Evolutionary conservation across 2,329 filamentous ascomycete species (phyloP).

Genomic region (Purpureocillium takamizusanense): DNA sequence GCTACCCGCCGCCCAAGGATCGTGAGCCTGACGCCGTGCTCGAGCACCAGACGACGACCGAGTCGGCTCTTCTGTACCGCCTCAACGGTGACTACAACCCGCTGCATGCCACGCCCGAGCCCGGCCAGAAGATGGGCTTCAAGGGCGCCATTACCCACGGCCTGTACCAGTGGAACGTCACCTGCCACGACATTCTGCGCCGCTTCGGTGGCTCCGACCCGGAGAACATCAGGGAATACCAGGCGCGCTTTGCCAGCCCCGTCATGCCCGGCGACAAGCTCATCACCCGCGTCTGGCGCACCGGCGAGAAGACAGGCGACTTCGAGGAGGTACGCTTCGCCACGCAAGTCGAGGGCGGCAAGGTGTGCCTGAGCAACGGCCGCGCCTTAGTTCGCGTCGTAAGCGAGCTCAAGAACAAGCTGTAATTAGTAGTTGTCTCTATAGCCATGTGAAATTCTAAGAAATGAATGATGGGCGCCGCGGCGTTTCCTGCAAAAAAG

Average conservation of each 20-base stretch:
- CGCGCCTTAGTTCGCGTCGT: slow-evolving; percentile 65
- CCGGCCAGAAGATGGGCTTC: slow-evolving; percentile 83
- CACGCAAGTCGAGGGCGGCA: slow-evolving; percentile 68
- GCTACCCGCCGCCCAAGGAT: slow-evolving; percentile 67
- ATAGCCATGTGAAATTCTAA: background rate
- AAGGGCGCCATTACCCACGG: slow-evolving; percentile 85
- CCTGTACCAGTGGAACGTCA: slow-evolving; percentile 77
- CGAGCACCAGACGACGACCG: slow-evolving; percentile 58
- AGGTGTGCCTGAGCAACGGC: slow-evolving; percentile 82
- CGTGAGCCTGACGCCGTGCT: slow-evolving; percentile 66
- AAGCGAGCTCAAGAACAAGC: slow-evolving; percentile 48
- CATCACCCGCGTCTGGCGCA: slow-evolving; percentile 72
- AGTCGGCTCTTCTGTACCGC: slow-evolving; percentile 71
- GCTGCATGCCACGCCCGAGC: slow-evolving; percentile 78
- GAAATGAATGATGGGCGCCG: too few species aligned
- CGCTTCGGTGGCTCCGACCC: slow-evolving; percentile 68
- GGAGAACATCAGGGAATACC: slow-evolving; percentile 77
- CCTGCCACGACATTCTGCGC: slow-evolving; percentile 64
- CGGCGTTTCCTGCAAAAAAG: too few species aligned
- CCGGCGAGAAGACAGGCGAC: slow-evolving; percentile 51
- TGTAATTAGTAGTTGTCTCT: slow-evolving; percentile 35
- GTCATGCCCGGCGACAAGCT: slow-evolving; percentile 79
- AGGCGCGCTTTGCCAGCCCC: slow-evolving; percentile 77
- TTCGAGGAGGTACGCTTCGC: slow-evolving; percentile 81
- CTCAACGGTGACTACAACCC: slow-evolving; percentile 94